Evolutionary conservation across 2,329 filamentous ascomycete genomes (phyloP), one percentile per base, ranked within the genome.

Genomic region (Trichoderma simmonsii): DNA sequence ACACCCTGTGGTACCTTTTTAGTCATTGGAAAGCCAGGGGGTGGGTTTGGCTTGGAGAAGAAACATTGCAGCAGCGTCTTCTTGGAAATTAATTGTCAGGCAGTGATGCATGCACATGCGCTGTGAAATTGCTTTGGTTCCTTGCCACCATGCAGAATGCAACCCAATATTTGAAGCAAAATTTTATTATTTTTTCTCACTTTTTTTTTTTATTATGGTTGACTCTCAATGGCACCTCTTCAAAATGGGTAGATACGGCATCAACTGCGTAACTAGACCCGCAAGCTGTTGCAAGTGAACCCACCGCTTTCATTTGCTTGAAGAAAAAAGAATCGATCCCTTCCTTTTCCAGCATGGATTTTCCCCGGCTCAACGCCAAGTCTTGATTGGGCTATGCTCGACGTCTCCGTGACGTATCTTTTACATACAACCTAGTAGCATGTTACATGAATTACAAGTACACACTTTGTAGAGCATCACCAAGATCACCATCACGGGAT

Each of bases 291-390:
- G 0, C 56, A 12, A 43, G 21, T 18, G 14, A 63, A 36, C 15
- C 60, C 21, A 39, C 60, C 5, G 32, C 60, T 48, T 30, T 26
- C 56, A 8, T 60, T 34, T 32, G 39, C 56, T 60, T 28, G 54
- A 18, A 28, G 36, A 30, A 18, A 7, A 32, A 21, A 30, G 9
- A 68, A 60, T 28, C 28, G 56, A 69, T 69, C 66, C n/a, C 56
- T 69, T 48, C 66, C 66, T 34, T 26, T 34, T 69, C n/a, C 14
- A 61, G 56, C 56, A 15, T 24, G n/a, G 39, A 61, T 61, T 21
- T 62, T 62, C 67, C 36, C 57, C 67, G 57, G 39, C 57, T 70
- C 28, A 51, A 54, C 39, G 67, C 24, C 67, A 70, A 70, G 67
- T 9, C 43, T 59, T 21, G 8, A 36, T 70, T 54, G 24, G 66